Conservation (phyloP, 208 protist species). For the Wallacemonas collosoma region DNA sequence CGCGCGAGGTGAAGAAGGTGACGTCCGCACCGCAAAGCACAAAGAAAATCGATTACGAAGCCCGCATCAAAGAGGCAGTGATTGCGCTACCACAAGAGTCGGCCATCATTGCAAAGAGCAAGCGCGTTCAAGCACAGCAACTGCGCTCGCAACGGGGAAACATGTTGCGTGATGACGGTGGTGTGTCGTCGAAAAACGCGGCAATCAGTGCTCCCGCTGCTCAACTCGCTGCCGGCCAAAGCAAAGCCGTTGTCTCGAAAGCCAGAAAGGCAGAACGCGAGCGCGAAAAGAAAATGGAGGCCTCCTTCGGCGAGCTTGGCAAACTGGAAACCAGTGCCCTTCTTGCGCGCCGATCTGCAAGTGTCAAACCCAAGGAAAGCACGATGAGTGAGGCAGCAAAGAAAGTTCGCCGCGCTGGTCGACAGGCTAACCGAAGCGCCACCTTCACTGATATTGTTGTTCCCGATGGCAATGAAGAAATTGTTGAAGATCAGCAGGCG, state of each 20-base stretch:
- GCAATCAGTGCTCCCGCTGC: not conserved
- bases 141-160: not conserved
- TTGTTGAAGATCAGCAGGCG: constrained; percentile 16
- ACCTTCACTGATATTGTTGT: constrained; percentile 14
- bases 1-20: constrained; percentile 30
- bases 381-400: constrained; percentile 34
- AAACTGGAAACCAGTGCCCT: constrained; percentile 33
- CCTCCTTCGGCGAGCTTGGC: constrained; percentile 26
- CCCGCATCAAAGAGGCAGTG: constrained; percentile 43
- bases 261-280: not conserved
- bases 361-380: constrained; percentile 34
- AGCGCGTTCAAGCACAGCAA: constrained; percentile 3
- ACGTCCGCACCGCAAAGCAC: constrained; percentile 17
- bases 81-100: constrained; percentile 39
- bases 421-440: constrained; percentile 13
- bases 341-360: constrained; percentile 15
- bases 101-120: constrained; percentile 29
- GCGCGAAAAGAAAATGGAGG: constrained; percentile 20
- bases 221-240: not conserved
- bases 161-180: not conserved
- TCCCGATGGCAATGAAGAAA: constrained; percentile 6
- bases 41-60: constrained; percentile 20
- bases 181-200: not conserved
- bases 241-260: not conserved
- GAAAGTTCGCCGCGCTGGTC: constrained; percentile 21